Base-by-base conservation (phyloP, 768 basidiomycete genomes). In the Hysterangium stoloniferum region DNA sequence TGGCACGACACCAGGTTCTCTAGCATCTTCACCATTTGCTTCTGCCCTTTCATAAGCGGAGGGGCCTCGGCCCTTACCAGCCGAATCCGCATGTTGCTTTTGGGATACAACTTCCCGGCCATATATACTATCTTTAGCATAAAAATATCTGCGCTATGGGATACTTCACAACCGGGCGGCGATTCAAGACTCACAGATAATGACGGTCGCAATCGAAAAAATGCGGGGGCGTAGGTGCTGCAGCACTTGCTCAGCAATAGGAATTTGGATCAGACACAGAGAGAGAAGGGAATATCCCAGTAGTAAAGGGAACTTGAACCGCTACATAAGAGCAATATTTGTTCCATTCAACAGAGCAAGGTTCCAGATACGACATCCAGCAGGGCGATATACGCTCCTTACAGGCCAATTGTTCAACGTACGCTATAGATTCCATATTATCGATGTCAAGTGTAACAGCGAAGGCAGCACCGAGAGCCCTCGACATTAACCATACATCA, bases 311-410 rank as follows among this genome's bases (percentile, higher is more conserved):
- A 19, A 13, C 19, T 29, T 4, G 45, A 9, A 22, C 2, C n/a
- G 15, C n/a, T n/a, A 38, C 45, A 19, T 33, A 53, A 32, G 45
- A 27, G 42, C 53, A 19, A 56, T 51, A 32, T 56, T 56, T 36
- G 55, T 55, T 5, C 55, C 55, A 36, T 56, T 45, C 20, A 56
- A 36, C 25, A 56, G 44, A n/a, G 55, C 55, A 5, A 56, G 35
- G 33, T 56, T 56, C 55, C 55, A 46, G n/a, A 51, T 9, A 13
- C 49, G 25, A 9, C 17, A 19, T 9, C 13, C 25, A 13, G 35
- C 29, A 22, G n/a, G 46, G 20, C 15, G 19, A 12, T 31, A 19
- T 22, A 20, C n/a, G n/a, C 17, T 38, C 4, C 17, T 40, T 20
- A 8, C 11, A 4, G 15, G 19, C 31, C 15, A 46, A 38, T 40